A percentile compares a stretch with the other conserved stretches of the same genome.
Evolutionary conservation across 2,329 filamentous ascomycete species (phyloP).

Genomic region (Fusarium duplospermum): DNA sequence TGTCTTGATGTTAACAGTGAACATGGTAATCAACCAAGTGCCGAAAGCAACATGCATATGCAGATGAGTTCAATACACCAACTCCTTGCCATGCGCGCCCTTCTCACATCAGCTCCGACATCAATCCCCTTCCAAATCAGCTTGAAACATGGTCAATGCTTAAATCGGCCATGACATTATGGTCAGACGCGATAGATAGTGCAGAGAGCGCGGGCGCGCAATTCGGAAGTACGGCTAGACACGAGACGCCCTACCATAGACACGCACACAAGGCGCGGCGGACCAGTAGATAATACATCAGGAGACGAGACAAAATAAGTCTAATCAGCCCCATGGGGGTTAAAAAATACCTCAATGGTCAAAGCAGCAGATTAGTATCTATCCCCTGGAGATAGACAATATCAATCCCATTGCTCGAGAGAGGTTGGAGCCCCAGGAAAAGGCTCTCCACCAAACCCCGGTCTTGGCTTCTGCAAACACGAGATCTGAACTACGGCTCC

Average conservation of each 20-base stretch:
- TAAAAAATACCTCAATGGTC: background rate
- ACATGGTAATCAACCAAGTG: background rate
- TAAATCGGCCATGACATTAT: background rate
- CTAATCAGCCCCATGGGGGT: slow-evolving; percentile 1
- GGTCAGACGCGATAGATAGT: slow-evolving; percentile 11
- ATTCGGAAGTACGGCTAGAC: slow-evolving; percentile 1
- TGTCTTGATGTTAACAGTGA: too few species aligned
- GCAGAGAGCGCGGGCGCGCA: background rate
- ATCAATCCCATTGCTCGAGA: background rate
- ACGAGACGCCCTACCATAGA: background rate
- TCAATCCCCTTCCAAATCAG: background rate
- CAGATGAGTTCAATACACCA: background rate
- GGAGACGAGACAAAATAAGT: background rate
- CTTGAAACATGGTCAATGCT: slow-evolving; percentile 1
- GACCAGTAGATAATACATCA: background rate
- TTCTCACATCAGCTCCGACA: background rate
- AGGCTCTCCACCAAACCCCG: slow-evolving; percentile 9
- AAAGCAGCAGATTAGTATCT: background rate
- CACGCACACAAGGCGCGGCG: background rate
- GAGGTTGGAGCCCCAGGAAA: background rate
- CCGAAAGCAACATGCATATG: background rate
- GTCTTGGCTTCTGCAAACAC: slow-evolving; percentile 5
- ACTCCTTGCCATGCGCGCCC: background rate
- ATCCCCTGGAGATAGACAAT: background rate
- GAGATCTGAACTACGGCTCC: background rate